These are phyloP conservation scores for Ascochyta fabae DNA, from an alignment of 2,329 filamentous ascomycete genomes.

Conservation along the genomic window DNA sequence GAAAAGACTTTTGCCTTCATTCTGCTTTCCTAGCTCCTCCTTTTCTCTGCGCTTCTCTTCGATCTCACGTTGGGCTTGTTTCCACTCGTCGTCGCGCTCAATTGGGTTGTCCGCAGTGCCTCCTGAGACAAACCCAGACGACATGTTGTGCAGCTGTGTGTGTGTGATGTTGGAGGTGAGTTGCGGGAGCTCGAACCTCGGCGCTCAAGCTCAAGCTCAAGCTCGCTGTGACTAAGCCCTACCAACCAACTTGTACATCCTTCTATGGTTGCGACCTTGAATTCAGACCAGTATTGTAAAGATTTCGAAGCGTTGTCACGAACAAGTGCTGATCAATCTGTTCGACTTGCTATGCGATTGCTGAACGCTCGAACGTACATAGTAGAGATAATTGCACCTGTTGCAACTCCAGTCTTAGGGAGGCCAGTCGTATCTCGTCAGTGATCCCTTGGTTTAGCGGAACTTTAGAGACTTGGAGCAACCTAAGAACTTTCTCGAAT, in stretches of 20 bases:
- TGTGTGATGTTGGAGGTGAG: background rate
- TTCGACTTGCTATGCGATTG: too few relatives aligned
- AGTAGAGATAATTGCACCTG: too few relatives aligned
- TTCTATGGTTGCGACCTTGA: background rate
- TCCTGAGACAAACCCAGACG: slow-evolving; percentile 62
- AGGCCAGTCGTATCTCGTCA: too few relatives aligned
- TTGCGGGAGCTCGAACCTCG: slow-evolving; percentile 1
- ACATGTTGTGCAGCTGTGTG: slow-evolving; percentile 27
- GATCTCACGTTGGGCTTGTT: slow-evolving; percentile 68
- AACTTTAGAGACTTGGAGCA: too few relatives aligned
- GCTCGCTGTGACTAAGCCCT: slow-evolving; percentile 11
- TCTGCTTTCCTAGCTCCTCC: slow-evolving; percentile 58
- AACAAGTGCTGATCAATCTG: too few relatives aligned
- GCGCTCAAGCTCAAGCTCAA: slow-evolving; percentile 1
- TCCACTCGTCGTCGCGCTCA: slow-evolving; percentile 65
- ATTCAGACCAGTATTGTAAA: background rate
- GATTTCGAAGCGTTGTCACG: background rate
- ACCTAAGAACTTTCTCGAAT: background rate
- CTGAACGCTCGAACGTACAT: too few relatives aligned
- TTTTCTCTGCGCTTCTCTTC: slow-evolving; percentile 65
- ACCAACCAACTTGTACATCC: background rate
- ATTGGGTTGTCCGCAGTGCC: slow-evolving; percentile 53
- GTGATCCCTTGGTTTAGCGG: too few relatives aligned
- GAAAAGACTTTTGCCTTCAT: slow-evolving; percentile 69
- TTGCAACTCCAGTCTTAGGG: too few relatives aligned